Conservation (phyloP, 2,329 filamentous ascomycete species). For the Pseudopyricularia javanii region DNA sequence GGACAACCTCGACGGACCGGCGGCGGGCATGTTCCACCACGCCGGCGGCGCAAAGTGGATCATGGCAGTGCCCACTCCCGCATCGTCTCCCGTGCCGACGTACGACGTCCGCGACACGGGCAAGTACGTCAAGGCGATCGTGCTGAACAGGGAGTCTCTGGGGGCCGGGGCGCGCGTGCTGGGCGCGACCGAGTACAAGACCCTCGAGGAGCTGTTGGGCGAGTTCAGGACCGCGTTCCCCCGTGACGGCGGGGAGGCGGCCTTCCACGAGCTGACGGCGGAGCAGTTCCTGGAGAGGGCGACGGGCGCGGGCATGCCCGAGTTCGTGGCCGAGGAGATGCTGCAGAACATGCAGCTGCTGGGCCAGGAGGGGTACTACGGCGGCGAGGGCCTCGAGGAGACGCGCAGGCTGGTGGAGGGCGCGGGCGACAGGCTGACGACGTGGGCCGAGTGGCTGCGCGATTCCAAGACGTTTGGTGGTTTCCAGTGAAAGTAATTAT, state of each 20-base stretch:
- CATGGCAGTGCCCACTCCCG: conserved; percentile 17
- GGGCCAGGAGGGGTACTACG: conserved; percentile 39
- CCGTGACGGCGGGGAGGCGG: conserved; percentile 22
- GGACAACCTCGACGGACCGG: conserved; percentile 27
- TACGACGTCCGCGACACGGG: conserved; percentile 23
- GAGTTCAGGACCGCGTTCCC: conserved; percentile 24
- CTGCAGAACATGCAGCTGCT: conserved; percentile 40
- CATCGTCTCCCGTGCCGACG: conserved; percentile 18
- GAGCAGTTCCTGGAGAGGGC: conserved; percentile 11
- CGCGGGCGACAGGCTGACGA: conserved; percentile 21
- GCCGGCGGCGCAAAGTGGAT: conserved; percentile 19
- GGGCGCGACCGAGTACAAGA: conserved; percentile 28
- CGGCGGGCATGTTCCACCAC: conserved; percentile 11
- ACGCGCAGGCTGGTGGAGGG: conserved; percentile 19
- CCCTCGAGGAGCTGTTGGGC: conserved; percentile 23
- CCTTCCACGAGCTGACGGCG: background rate
- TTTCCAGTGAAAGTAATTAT: background rate
- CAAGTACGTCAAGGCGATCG: conserved; percentile 24
- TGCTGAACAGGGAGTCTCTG: conserved; percentile 19
- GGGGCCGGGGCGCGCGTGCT: conserved; percentile 29
- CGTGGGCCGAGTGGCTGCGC: conserved; percentile 23
- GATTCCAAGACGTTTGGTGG: background rate
- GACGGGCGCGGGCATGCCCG: conserved; percentile 14
- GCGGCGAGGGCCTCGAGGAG: conserved; percentile 26
- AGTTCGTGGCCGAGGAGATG: conserved; percentile 31